A percentile compares a stretch with the other conserved stretches of the same genome.
These are phyloP conservation scores for Cyphellophora europaea DNA, from an alignment of 2,329 filamentous ascomycete genomes.

Conservation along the genomic window DNA sequence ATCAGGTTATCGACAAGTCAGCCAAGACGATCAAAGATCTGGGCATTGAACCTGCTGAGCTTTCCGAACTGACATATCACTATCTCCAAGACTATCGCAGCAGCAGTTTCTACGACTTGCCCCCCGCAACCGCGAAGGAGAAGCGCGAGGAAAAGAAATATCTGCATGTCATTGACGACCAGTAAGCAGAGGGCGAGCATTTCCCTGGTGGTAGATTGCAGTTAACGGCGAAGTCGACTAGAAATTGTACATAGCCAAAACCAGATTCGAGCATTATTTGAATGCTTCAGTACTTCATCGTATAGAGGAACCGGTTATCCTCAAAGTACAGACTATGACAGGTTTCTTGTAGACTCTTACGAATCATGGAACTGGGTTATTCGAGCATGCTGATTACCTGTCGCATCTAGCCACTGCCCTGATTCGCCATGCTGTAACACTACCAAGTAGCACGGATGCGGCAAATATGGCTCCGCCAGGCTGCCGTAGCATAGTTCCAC, in stretches of 20 bases:
- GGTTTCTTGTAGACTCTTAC: no score
- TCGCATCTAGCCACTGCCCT: no score
- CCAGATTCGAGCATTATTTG: no score
- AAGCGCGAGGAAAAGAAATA: conserved; percentile 94
- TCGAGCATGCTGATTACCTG: no score
- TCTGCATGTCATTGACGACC: conserved; percentile 82
- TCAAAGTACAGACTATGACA: no score
- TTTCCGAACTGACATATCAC: conserved; percentile 80
- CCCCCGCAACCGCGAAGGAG: conserved; percentile 89
- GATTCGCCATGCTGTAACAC: no score
- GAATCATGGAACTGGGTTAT: no score
- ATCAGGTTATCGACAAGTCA: conserved; percentile 79
- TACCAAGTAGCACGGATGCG: no score
- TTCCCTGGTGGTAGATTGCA: neutral
- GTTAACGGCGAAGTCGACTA: neutral
- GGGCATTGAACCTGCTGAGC: conserved; percentile 77
- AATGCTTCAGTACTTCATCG: no score
- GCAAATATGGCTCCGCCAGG: no score
- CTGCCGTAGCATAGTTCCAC: no score
- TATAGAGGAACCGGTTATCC: no score
- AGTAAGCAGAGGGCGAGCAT: conserved; percentile 40
- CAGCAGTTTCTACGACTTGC: conserved; percentile 81
- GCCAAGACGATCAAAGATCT: conserved; percentile 96
- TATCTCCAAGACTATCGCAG: conserved; percentile 93
- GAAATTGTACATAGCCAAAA: conserved; percentile 1